Base-by-base conservation (phyloP, 345 rosid species). In the Eutrema yunnanense region DNA sequence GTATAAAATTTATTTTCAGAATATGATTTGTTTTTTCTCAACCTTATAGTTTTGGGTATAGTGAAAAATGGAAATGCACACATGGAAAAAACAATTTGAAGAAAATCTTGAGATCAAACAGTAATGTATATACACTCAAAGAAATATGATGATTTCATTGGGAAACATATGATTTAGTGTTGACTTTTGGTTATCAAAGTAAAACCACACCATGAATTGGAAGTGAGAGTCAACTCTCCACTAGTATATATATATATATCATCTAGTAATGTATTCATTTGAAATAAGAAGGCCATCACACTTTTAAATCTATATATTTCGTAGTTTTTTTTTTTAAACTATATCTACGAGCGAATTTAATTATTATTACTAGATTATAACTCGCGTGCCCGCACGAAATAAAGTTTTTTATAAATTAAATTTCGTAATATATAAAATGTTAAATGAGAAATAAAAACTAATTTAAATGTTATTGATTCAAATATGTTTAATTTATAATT, bases 141-240 rank as follows among this genome's bases (percentile, higher is more conserved):
- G 22, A 47, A n/a, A 55, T 2, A 63, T 0, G 47, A 46, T 46
- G 26, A 5, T 14, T 62, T 65, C 59, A 14, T 38, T 27, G 43
- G 38, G 7, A 32, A 33, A 16, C 60, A 6, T 72, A 40, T 65
- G 59, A 47, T 73, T 19, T 10, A 63, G 48, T 37, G 29, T 57
- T 73, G 72, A 57, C 61, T 65, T 73, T 38, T 73, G 36, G 56
- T 30, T 27, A 57, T 47, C 52, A 65, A 65, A 65, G 60, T 65
- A 26, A 59, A 65, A 62, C 48, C 70, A 72, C 32, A 13, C 5
- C 44, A 44, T 22, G 29, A 63, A 47, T 10, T 65, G 33, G 49
- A 51, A 47, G 26, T 27, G 6, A 36, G 42, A 56, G 72, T 65
- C 77, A 73, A 73, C 71, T 52, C 66, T 73, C 72, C 59, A 47